Evolutionary conservation across 2,329 filamentous ascomycete genomes (phyloP).

Genomic region (Colletotrichum graminicola): DNA sequence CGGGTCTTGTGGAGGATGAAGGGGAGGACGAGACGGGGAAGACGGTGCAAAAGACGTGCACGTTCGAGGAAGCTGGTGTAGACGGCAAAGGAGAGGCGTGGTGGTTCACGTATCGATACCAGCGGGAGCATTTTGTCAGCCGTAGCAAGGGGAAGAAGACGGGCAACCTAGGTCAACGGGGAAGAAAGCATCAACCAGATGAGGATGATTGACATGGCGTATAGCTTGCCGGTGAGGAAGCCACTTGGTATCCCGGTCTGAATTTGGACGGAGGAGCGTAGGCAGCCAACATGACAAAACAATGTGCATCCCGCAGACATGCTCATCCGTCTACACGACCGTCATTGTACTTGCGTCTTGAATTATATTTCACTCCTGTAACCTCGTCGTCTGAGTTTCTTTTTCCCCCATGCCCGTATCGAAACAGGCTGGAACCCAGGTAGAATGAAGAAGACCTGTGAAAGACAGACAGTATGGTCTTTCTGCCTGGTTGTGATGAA

Average conservation of each 20-base stretch:
- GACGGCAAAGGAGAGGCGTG: constrained; percentile 50
- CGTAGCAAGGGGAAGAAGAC: constrained; percentile 53
- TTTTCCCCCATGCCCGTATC: not conserved
- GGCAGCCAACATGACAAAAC: not conserved
- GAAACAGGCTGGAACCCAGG: not conserved
- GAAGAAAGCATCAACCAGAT: constrained; percentile 60
- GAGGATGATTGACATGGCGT: constrained; percentile 61
- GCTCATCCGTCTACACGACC: not conserved
- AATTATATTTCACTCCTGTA: not conserved
- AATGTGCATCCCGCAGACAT: not conserved
- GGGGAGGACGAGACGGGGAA: constrained; percentile 43
- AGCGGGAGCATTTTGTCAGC: constrained; percentile 64
- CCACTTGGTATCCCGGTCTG: constrained; percentile 38
- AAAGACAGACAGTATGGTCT: too few relatives aligned
- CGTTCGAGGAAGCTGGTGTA: constrained; percentile 50
- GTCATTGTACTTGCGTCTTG: not conserved
- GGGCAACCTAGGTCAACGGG: constrained; percentile 54
- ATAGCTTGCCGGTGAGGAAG: constrained; percentile 46
- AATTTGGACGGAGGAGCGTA: not conserved
- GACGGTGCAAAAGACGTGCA: constrained; percentile 52
- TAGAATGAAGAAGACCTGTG: not conserved
- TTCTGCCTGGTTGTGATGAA: not conserved
- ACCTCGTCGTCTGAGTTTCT: not conserved
- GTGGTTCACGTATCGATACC: constrained; percentile 60
- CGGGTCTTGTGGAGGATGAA: too few relatives aligned